These are phyloP conservation scores for Scolecobasidium constrictum DNA, from an alignment of 2,329 filamentous ascomycete genomes.

Conservation along the genomic window DNA sequence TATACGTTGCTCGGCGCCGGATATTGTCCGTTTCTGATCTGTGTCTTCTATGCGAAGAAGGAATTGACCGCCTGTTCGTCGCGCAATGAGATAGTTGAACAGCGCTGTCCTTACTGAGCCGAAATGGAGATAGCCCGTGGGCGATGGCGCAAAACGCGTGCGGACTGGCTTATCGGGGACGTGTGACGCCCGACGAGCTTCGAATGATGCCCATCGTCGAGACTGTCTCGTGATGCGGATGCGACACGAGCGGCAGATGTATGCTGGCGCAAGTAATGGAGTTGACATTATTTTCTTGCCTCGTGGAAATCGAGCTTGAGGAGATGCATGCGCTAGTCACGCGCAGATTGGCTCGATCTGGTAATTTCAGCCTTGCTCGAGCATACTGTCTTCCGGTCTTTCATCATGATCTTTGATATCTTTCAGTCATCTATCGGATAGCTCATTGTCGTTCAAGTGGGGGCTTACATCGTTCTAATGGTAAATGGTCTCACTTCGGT, in stretches of 20 bases:
- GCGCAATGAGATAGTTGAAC: slow-evolving; percentile 91
- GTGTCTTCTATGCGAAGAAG: slow-evolving; percentile 90
- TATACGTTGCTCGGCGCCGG: slow-evolving; percentile 66
- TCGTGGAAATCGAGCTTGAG: too few species aligned
- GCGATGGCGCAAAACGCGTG: slow-evolving; percentile 89
- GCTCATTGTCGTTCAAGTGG: too few species aligned
- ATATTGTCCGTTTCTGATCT: slow-evolving; percentile 75
- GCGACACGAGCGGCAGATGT: not conserved
- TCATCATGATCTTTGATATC: too few species aligned
- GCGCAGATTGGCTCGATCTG: too few species aligned
- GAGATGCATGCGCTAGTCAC: too few species aligned
- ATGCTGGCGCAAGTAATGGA: not conserved
- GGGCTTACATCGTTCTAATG: too few species aligned
- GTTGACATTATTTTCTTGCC: not conserved
- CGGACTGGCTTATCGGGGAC: slow-evolving; percentile 41
- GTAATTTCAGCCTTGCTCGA: too few species aligned
- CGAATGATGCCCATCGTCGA: not conserved
- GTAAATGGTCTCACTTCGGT: too few species aligned
- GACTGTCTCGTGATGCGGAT: not conserved
- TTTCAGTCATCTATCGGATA: too few species aligned
- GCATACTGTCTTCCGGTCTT: too few species aligned
- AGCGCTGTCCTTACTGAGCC: slow-evolving; percentile 85
- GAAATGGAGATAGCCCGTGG: slow-evolving; percentile 86
- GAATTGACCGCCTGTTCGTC: slow-evolving; percentile 80
- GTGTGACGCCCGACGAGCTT: not conserved